Percentiles rank a stretch among this genome's conserved stretches.
Conservation (phyloP, 2,329 filamentous ascomycete species). For the Juglanconis oblonga region DNA sequence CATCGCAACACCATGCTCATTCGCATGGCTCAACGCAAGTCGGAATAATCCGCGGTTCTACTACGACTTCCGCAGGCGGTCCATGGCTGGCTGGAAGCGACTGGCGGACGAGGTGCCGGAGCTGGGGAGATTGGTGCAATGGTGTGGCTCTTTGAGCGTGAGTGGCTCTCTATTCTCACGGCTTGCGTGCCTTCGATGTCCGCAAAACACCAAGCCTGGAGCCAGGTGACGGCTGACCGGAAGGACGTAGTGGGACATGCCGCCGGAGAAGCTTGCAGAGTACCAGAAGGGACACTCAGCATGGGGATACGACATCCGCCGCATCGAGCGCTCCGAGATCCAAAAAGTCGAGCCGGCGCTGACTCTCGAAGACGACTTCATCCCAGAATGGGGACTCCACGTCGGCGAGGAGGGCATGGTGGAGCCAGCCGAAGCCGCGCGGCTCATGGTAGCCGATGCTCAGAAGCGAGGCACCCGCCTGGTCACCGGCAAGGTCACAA, state of each 20-base stretch:
- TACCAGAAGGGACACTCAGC: slow-evolving; percentile 21
- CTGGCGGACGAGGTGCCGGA: slow-evolving; percentile 24
- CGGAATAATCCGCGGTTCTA: slow-evolving; percentile 25
- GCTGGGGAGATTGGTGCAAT: slow-evolving; percentile 21
- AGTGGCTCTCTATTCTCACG: neutral
- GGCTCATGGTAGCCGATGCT: slow-evolving; percentile 21
- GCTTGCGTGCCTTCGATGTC: neutral
- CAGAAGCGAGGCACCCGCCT: slow-evolving; percentile 18
- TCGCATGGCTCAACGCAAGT: slow-evolving; percentile 32
- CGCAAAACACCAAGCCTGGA: neutral
- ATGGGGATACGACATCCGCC: slow-evolving; percentile 28
- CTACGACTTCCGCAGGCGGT: slow-evolving; percentile 28
- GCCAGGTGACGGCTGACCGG: neutral
- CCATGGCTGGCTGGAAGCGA: slow-evolving; percentile 26
- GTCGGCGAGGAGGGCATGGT: slow-evolving; percentile 44
- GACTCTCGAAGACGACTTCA: neutral
- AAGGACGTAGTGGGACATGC: slow-evolving; percentile 21
- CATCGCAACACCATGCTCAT: slow-evolving; percentile 29
- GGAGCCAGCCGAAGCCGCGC: slow-evolving; percentile 26
- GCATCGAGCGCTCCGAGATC: slow-evolving; percentile 21
- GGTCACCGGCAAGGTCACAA: slow-evolving; percentile 17
- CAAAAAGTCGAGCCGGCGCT: slow-evolving; percentile 23
- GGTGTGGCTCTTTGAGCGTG: slow-evolving; percentile 24
- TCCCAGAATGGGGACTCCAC: slow-evolving; percentile 38
- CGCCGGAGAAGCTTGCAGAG: slow-evolving; percentile 23